Base-by-base conservation (phyloP, 345 rosid species). In the Geranium rotundifolium region DNA sequence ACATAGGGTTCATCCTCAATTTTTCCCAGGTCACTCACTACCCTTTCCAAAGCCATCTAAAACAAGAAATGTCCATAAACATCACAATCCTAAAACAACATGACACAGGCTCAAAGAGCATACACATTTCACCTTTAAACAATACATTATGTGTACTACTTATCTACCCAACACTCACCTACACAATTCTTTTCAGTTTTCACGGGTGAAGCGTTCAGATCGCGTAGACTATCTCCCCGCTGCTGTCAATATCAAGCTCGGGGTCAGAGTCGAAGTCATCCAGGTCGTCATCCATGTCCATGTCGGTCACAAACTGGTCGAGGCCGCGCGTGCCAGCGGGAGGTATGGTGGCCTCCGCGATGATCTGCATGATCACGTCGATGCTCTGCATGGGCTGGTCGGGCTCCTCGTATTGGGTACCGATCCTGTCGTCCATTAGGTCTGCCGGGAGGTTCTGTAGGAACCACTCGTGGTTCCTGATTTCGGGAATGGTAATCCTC, bases 351-450 rank as follows among this genome's bases (percentile, higher is more conserved):
- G 97, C 97, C 73, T 90, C 97, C 0, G 90, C 75, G 18, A 95
- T 86, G 69, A 90, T 90, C 72, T 93, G 99, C 99, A 95, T 95
- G 67, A 95, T 90, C 7, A 77, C 83, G 57, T 88, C 96, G 0
- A 72, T 56, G 58, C 92, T 86, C 74, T 95, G 99, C 84, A 79
- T 76, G 8, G 99, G 96, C 68, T 85, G 92, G 62, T 95, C 96
- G 15, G 91, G 85, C 63, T 90, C 96, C 56, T 93, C 88, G 27
- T 71, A 84, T 17, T 84, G 85, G 67, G 66, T 76, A 52, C 76
- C 77, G 67, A 81, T 79, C 30, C 61, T 85, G 37, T 82, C 95
- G 17, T 80, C 80, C 85, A 84, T 78, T 23, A 90, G 73, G 74
- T 88, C 95, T 16, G 81, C 82, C 8, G 97, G 97, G 7, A 95